Percentiles rank a stretch among this genome's conserved stretches.
Evolutionary conservation across 2,329 filamentous ascomycete genomes (phyloP).

Genomic region (Fusarium citri): DNA sequence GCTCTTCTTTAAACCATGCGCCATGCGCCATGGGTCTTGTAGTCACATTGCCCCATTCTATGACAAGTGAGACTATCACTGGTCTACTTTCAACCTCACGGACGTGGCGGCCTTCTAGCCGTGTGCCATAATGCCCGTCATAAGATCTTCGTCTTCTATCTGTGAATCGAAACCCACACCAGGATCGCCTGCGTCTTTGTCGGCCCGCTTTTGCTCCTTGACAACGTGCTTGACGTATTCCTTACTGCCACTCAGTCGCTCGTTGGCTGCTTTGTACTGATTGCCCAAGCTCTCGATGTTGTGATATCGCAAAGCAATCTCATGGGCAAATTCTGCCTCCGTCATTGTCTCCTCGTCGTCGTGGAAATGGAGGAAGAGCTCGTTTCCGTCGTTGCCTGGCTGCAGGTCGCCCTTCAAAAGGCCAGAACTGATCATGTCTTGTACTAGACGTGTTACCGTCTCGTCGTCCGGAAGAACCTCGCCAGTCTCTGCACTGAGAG

Average conservation of each 20-base stretch:
- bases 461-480: conserved; percentile 55
- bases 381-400: conserved; percentile 55
- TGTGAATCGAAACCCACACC: conserved; percentile 58
- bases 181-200: conserved; percentile 56
- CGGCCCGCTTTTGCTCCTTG: conserved; percentile 59
- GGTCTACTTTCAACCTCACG: neutral
- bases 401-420: conserved; percentile 67
- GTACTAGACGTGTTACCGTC: conserved; percentile 60
- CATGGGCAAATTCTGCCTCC: conserved; percentile 63
- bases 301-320: conserved; percentile 56
- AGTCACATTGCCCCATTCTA: neutral
- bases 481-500: conserved; percentile 66
- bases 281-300: conserved; percentile 59
- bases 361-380: conserved; percentile 64
- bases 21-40: neutral
- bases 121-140: conserved; percentile 58
- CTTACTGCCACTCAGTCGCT: conserved; percentile 65
- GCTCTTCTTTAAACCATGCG: neutral
- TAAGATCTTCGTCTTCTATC: conserved; percentile 71
- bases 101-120: conserved; percentile 2
- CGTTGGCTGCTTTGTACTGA: conserved; percentile 64
- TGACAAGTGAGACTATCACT: neutral
- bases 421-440: conserved; percentile 66
- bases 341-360: conserved; percentile 56
- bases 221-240: conserved; percentile 65